phyloP scores from a whole-genome alignment of 2,329 filamentous ascomycete genomes.

The Penicillium sp. region DNA sequence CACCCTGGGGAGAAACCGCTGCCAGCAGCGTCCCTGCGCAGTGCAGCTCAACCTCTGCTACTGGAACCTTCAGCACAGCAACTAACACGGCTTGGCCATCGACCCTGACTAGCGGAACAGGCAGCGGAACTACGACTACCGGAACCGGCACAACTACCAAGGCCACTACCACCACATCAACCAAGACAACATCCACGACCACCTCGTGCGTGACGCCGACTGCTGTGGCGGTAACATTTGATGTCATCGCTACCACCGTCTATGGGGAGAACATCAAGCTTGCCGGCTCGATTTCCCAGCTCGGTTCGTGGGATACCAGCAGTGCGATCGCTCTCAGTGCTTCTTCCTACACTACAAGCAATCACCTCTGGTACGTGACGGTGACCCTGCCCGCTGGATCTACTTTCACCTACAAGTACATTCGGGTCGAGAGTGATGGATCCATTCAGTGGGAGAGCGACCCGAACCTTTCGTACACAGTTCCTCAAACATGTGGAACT shows the following conservation, averaged over 20 bases:
- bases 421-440: conserved; percentile 9
- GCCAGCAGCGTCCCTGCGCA: conserved; percentile 33
- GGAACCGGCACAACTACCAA: conserved; percentile 13
- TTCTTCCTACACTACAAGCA: conserved; percentile 57
- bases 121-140: conserved; percentile 8
- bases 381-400: conserved; percentile 59
- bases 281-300: conserved; percentile 58
- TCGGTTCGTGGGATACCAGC: conserved; percentile 65
- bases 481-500: conserved; percentile 39
- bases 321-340: conserved; percentile 61
- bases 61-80: conserved; percentile 36
- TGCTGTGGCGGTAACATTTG: conserved; percentile 63
- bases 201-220: conserved; percentile 14
- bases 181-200: conserved; percentile 32
- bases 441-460: conserved; percentile 13
- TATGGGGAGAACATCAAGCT: conserved; percentile 69
- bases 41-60: conserved; percentile 34
- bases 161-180: conserved; percentile 13
- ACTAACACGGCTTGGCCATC: conserved; percentile 37
- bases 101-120: conserved; percentile 24
- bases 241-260: conserved; percentile 57
- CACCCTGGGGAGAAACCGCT: conserved; percentile 37
- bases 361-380: conserved; percentile 64
- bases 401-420: conserved; percentile 41
- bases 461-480: conserved; percentile 44